Conservation (phyloP, 192 early-diverging fungal species). For the Podila epigama region DNA sequence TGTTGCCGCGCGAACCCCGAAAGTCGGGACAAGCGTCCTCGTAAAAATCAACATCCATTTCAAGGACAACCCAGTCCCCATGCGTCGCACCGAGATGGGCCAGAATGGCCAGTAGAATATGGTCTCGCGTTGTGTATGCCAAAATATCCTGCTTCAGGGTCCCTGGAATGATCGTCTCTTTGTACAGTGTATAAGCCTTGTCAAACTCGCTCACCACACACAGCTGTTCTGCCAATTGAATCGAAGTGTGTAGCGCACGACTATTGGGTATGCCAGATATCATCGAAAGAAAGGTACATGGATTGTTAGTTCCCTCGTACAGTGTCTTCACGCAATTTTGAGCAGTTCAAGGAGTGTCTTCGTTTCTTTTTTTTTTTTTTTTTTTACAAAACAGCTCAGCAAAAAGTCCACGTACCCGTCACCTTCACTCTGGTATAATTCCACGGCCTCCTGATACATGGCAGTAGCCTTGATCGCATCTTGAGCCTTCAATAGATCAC, state of each 20-base stretch:
- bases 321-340: not conserved
- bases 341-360: not conserved
- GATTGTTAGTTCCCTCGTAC: not conserved
- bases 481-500: slow-evolving; percentile 16
- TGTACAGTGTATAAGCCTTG: slow-evolving; percentile 16
- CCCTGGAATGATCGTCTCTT: slow-evolving; percentile 38
- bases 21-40: slow-evolving; percentile 34
- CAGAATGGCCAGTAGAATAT: slow-evolving; percentile 32
- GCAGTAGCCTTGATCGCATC: slow-evolving; percentile 12
- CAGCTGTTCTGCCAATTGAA: slow-evolving; percentile 17
- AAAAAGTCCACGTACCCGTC: slow-evolving; percentile 33
- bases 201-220: slow-evolving; percentile 13
- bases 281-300: not conserved
- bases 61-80: slow-evolving; percentile 33
- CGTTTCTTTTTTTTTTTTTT: too few relatives aligned
- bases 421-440: slow-evolving; percentile 38
- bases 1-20: not conserved
- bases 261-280: not conserved
- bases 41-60: slow-evolving; percentile 14
- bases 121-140: slow-evolving; percentile 30
- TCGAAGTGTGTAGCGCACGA: slow-evolving; percentile 21
- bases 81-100: slow-evolving; percentile 30
- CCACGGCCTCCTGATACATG: slow-evolving; percentile 44
- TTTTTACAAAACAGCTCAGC: too few relatives aligned
- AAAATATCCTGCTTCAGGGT: slow-evolving; percentile 32